Evolutionary conservation across 2,329 filamentous ascomycete species (phyloP), one percentile per base, ranked within the genome.

Genomic region (Phialophora tarda): DNA sequence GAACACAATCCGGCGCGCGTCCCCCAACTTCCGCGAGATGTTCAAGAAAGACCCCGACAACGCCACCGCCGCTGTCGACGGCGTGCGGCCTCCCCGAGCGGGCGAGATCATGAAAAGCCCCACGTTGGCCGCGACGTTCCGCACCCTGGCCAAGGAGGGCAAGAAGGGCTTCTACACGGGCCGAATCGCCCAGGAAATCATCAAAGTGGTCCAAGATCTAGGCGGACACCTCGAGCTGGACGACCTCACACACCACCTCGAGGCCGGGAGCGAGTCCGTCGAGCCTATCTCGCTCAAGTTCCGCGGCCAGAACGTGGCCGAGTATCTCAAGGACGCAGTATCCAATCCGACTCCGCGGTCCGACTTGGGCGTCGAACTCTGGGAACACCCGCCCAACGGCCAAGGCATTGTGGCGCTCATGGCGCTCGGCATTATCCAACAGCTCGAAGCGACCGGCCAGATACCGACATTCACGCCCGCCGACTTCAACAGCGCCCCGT

Each of bases 321-420:
- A 77, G 82, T 11, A 87, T 88, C 47, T 64, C 59, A 21, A 61
- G 57, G 62, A 55, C 3, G 60, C 65, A 63, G 66, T 28, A 28
- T 28, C 28, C 4, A 28, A 28, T 28, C 28, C 28, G 28, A 28
- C 28, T 28, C 28, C 28, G 21, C 48, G 23, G 12, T 60, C 62
- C 5, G 62, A 62, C 8, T 62, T 69, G 44, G 62, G 65, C 8
- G 84, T 97, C 48, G 89, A 96, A 75, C 82, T 99, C 0, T 98
- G 94, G 94, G 95, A 99, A 75, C 94, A 97, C 75, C 93, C 94
- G 38, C 95, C 95, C 10, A 98, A 97, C 74, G 93, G 95, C 0
- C 95, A 98, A 79, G 95, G 95, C 1, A 93, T 98, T 70, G 91
- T 98, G 1, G 95, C 95, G 0, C 82, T 98, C 38, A 97, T 98